These are phyloP conservation scores for Rhynchospora breviuscula DNA, from an alignment of 176 grass and related monocot genomes.

Conservation along the genomic window DNA sequence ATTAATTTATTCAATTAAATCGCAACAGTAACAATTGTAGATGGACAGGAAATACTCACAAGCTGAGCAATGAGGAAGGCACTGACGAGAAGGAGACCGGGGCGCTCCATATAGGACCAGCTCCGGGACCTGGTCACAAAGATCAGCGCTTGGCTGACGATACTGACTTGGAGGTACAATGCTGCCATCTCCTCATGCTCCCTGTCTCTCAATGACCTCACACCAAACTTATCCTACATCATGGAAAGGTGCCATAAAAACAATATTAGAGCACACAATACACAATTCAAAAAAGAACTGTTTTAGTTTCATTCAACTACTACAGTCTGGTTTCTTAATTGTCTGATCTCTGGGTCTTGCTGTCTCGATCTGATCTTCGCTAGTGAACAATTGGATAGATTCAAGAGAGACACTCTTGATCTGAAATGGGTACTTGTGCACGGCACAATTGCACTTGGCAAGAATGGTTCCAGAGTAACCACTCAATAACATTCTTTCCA, in stretches of 20 bases:
- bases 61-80: slow-evolving; percentile 89
- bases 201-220: slow-evolving; percentile 50
- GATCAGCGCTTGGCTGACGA: slow-evolving; percentile 92
- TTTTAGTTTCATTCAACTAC: background rate
- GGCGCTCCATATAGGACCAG: slow-evolving; percentile 80
- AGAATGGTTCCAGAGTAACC: background rate
- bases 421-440: background rate
- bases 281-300: background rate
- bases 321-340: background rate
- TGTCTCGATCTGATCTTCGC: background rate
- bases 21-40: background rate
- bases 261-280: slow-evolving; percentile 7
- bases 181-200: slow-evolving; percentile 80
- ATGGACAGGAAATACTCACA: slow-evolving; percentile 32
- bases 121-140: slow-evolving; percentile 90
- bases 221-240: slow-evolving; percentile 75
- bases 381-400: background rate
- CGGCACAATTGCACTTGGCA: too few relatives aligned
- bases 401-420: background rate
- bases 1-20: background rate
- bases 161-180: slow-evolving; percentile 97
- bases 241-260: background rate
- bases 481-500: background rate
- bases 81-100: slow-evolving; percentile 59
- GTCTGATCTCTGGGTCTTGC: background rate